phyloP scores from a whole-genome alignment of 2,329 filamentous ascomycete genomes.

The Calonectria pseudoturangicola region DNA sequence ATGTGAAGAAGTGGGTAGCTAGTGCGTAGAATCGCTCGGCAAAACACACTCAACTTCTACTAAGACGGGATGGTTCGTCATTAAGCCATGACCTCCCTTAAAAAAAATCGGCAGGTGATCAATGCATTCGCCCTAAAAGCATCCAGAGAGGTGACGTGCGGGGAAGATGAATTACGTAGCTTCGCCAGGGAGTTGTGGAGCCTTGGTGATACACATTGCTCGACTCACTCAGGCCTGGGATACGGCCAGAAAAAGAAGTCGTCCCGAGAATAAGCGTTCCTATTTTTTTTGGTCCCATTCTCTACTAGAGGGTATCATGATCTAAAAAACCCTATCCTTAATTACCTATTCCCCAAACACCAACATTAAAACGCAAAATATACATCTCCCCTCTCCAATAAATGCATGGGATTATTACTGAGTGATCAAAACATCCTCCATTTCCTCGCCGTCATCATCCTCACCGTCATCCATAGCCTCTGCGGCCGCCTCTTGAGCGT shows the following conservation, averaged over 20 bases:
- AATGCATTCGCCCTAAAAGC: slow-evolving; percentile 25
- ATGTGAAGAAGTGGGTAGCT: background rate
- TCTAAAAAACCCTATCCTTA: slow-evolving; percentile 50
- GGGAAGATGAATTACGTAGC: slow-evolving; percentile 41
- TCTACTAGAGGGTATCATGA: slow-evolving; percentile 55
- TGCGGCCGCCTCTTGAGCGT: slow-evolving; percentile 71
- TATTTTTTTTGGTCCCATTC: slow-evolving; percentile 36
- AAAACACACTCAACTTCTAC: slow-evolving; percentile 4
- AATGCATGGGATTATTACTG: slow-evolving; percentile 39
- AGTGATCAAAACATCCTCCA: slow-evolving; percentile 82
- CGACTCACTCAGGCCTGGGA: background rate
- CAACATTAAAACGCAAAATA: slow-evolving; percentile 34
- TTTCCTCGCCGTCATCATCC: slow-evolving; percentile 81
- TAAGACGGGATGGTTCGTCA: slow-evolving; percentile 1
- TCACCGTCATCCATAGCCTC: slow-evolving; percentile 78
- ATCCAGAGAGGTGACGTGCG: slow-evolving; percentile 34
- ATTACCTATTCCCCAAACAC: slow-evolving; percentile 38
- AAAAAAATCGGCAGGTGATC: slow-evolving; percentile 27
- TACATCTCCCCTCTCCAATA: slow-evolving; percentile 22
- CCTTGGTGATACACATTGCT: background rate
- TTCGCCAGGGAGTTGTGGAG: slow-evolving; percentile 17
- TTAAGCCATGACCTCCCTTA: slow-evolving; percentile 18
- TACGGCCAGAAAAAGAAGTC: background rate
- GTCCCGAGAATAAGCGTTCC: slow-evolving; percentile 21
- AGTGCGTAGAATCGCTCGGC: background rate